Evolutionary conservation across 768 basidiomycete genomes (phyloP).

Genomic region (Pisolithus marmoratus): DNA sequence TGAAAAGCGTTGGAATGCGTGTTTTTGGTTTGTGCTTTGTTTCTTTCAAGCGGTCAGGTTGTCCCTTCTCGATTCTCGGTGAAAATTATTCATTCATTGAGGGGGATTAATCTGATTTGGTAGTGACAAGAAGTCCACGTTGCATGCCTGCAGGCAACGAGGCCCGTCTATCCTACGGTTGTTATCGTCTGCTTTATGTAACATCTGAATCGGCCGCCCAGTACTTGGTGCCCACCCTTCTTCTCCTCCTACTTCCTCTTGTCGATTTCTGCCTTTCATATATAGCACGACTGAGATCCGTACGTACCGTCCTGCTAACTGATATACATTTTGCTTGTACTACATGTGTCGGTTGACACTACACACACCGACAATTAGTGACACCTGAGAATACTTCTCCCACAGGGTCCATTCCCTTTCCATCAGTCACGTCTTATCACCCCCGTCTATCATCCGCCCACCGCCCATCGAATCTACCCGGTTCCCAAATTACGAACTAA

Average conservation of each 20-base stretch:
- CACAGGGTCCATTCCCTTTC: conserved; percentile 34
- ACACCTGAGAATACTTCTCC: conserved; percentile 11
- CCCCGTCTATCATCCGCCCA: conserved; percentile 26
- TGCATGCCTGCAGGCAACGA: conserved; percentile 70
- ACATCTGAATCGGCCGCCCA: conserved; percentile 9
- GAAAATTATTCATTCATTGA: conserved; percentile 28
- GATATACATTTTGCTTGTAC: too few species aligned
- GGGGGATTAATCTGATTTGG: conserved; percentile 47
- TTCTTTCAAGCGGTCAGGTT: conserved; percentile 28
- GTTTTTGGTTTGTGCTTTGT: conserved; percentile 49
- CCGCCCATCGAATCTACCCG: conserved; percentile 26
- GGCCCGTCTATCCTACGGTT: conserved; percentile 27
- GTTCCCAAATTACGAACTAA: conserved; percentile 21
- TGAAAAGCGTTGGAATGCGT: conserved; percentile 45
- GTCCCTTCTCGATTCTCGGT: conserved; percentile 24
- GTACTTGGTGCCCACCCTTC: background rate
- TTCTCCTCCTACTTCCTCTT: too few species aligned
- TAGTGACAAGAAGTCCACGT: conserved; percentile 47
- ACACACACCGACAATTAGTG: too few species aligned
- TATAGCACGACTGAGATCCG: too few species aligned
- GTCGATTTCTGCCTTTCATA: too few species aligned
- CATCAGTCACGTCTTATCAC: conserved; percentile 52
- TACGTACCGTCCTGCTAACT: conserved; percentile 14
- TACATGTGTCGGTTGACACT: too few species aligned
- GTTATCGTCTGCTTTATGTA: conserved; percentile 43